phyloP scores from a whole-genome alignment of 768 basidiomycete species.

The Hygrocybe punicea region DNA sequence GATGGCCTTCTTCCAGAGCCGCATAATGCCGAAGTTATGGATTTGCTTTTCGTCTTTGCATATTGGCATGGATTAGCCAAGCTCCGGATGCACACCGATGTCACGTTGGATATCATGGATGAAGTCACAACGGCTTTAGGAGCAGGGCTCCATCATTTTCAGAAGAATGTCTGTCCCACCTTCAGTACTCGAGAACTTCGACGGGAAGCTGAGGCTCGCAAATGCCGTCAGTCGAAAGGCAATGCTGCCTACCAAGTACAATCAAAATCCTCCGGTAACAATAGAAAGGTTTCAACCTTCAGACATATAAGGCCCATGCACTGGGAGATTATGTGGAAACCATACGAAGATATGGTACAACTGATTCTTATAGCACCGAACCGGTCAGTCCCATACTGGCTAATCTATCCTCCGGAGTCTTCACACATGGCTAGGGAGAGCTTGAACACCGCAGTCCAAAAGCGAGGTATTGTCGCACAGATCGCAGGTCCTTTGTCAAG shows the following conservation, averaged over 20 bases:
- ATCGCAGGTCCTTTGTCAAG: slow-evolving; percentile 20
- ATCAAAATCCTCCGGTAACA: slow-evolving; percentile 5
- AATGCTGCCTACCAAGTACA: background rate
- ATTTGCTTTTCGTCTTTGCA: slow-evolving; percentile 12
- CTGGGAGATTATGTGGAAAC: slow-evolving; percentile 7
- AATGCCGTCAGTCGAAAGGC: slow-evolving; percentile 7
- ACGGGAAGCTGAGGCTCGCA: slow-evolving; percentile 14
- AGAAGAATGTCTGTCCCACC: slow-evolving; percentile 3
- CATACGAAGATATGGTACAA: slow-evolving; percentile 5
- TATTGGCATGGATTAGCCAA: slow-evolving; percentile 19
- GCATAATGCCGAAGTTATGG: slow-evolving; percentile 15
- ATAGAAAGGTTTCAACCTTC: slow-evolving; percentile 5
- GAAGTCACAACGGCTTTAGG: slow-evolving; percentile 9
- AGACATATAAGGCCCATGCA: slow-evolving; percentile 6
- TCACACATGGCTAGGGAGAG: slow-evolving; percentile 34
- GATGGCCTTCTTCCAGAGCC: slow-evolving; percentile 28
- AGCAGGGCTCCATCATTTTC: slow-evolving; percentile 13
- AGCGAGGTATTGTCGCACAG: slow-evolving; percentile 25
- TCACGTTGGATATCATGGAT: slow-evolving; percentile 8
- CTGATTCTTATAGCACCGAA: slow-evolving; percentile 6
- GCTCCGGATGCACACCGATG: slow-evolving; percentile 21
- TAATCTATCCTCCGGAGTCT: background rate
- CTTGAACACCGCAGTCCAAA: slow-evolving; percentile 32
- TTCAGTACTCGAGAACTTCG: slow-evolving; percentile 22
- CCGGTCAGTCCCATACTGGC: background rate